These are phyloP conservation scores for Pichia sp. DNA, from an alignment of 1,139 yeast genomes.

Conservation along the genomic window DNA sequence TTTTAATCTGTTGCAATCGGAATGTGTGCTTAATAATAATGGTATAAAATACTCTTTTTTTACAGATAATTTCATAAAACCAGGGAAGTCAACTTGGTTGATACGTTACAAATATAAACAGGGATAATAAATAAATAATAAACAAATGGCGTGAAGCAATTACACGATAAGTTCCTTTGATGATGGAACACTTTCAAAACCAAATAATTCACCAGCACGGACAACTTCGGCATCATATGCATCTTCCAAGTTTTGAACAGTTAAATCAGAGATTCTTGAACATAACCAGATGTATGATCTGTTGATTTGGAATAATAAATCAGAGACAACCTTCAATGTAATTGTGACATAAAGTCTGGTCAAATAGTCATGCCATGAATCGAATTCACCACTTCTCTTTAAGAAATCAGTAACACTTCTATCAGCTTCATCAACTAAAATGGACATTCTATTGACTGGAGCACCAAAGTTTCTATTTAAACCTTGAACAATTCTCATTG, in stretches of 20 bases:
- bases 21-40: too few relatives aligned
- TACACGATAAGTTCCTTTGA: slow-evolving; percentile 25
- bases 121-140: too few relatives aligned
- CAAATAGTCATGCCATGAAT: slow-evolving; percentile 16
- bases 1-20: too few relatives aligned
- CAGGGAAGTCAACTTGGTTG: too few relatives aligned
- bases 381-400: slow-evolving; percentile 10
- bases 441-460: slow-evolving; percentile 68
- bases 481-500: slow-evolving; percentile 74
- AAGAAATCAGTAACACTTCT: slow-evolving; percentile 24
- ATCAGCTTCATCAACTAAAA: slow-evolving; percentile 56
- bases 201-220: slow-evolving; percentile 27
- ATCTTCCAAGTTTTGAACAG: slow-evolving; percentile 29
- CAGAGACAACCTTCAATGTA: slow-evolving; percentile 21
- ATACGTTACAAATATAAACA: too few relatives aligned
- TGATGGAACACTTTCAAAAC: slow-evolving; percentile 30
- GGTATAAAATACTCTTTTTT: too few relatives aligned
- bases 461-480: slow-evolving; percentile 65
- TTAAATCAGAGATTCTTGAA: slow-evolving; percentile 15
- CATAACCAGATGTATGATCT: slow-evolving; percentile 30
- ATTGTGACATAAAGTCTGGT: slow-evolving; percentile 20
- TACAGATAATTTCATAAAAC: too few relatives aligned
- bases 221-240: slow-evolving; percentile 27
- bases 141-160: too few relatives aligned
- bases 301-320: slow-evolving; percentile 22